Evolutionary conservation across 768 basidiomycete genomes (phyloP), one percentile per base, ranked within the genome.

Genomic region (Termitomyces sp.): DNA sequence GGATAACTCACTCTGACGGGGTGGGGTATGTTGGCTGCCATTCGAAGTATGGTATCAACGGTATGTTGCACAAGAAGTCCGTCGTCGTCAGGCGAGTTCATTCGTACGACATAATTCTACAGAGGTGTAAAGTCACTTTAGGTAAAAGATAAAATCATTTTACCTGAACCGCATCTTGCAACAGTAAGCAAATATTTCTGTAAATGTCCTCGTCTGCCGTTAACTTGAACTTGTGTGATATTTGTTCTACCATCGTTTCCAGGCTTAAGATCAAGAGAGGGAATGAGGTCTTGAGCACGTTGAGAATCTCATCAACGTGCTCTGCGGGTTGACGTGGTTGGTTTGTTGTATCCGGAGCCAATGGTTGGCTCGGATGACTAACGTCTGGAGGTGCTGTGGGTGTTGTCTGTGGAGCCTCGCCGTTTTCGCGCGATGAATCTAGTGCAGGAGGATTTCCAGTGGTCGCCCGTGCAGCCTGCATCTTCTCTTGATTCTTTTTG

Each of bases 201-300:
- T 98, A 98, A 7, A 94, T 86, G 62, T 98, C 95, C 72, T 99
- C 97, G 58, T 99, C 97, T 2, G 85, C 81, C 1, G 83, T 79
- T 2, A 90, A 84, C 69, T 97, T 96, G 76, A 98, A 96, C 52
- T 94, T 84, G 58, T 86, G 82, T 22, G 85, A 80, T 61, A 99
- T 90, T 71, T 98, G 94, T 63, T 99, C 97, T 4, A 95, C 90
- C 81, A 98, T 90, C 16, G 93, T 95, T 74, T 99, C 97, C 79
- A 99, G 79, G 56, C 94, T 97, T 22, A 98, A 77, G 31, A 96
- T 92, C 36, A 99, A 81, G 7, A 99, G 80, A 0, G 97, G 97
- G 79, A 95, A 97, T 0, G 92, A 88, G 0, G 96, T 97, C 75
- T 99, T 98, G 65, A 98, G 78, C 37, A 92, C 86, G 67, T 94